phyloP scores from a whole-genome alignment of 495 filamentous ascomycete genomes.

The Xylaria curta region DNA sequence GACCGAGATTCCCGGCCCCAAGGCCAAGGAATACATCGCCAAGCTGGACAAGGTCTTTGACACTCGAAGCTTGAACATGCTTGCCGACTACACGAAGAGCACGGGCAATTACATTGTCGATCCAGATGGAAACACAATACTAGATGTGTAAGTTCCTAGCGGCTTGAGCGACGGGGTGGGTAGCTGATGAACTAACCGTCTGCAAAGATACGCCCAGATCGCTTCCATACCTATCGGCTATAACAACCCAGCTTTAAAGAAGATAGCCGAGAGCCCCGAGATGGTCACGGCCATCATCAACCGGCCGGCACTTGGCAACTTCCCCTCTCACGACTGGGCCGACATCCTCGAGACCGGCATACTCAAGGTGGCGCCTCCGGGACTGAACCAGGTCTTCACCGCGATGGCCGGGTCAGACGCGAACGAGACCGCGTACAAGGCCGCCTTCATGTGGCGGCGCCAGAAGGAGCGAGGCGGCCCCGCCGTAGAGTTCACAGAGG shows the following conservation, averaged over 20 bases:
- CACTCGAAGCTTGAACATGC: slow-evolving; percentile 90
- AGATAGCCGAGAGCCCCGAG: slow-evolving; percentile 73
- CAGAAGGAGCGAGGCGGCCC: slow-evolving; percentile 86
- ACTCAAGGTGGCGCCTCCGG: slow-evolving; percentile 86
- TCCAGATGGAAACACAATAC: slow-evolving; percentile 80
- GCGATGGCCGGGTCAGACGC: slow-evolving; percentile 95
- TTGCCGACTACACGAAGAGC: slow-evolving; percentile 81
- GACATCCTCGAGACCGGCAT: slow-evolving; percentile 85
- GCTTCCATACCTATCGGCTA: slow-evolving; percentile 97
- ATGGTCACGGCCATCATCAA: slow-evolving; percentile 90
- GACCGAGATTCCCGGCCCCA: slow-evolving; percentile 85
- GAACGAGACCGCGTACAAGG: slow-evolving; percentile 99
- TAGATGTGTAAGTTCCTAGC: slow-evolving; percentile 71
- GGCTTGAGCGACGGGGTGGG: too few relatives aligned
- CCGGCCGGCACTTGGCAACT: slow-evolving; percentile 94
- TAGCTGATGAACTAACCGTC: slow-evolving; percentile 29
- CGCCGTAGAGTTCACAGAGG: slow-evolving; percentile 80
- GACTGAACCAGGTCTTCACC: slow-evolving; percentile 95
- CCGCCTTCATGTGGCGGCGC: slow-evolving; percentile 96
- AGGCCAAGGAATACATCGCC: slow-evolving; percentile 67
- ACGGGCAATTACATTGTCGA: slow-evolving; percentile 82
- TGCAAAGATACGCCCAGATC: slow-evolving; percentile 83
- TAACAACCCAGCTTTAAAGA: slow-evolving; percentile 83
- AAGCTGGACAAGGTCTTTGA: slow-evolving; percentile 86
- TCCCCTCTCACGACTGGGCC: slow-evolving; percentile 90